phyloP scores from a whole-genome alignment of 768 basidiomycete genomes.

The Boletus bicolor region DNA sequence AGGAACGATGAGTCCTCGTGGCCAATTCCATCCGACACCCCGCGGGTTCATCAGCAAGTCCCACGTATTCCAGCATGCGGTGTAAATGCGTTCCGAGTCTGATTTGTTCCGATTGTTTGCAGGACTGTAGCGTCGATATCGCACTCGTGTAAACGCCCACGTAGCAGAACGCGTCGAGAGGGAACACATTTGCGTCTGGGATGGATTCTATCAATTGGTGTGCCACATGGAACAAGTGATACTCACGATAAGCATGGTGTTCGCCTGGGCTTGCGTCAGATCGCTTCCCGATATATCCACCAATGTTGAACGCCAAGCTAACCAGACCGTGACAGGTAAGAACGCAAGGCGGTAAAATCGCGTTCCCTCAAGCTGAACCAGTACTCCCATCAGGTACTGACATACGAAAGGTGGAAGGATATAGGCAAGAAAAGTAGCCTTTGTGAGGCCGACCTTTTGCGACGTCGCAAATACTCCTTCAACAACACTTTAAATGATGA shows the following conservation, averaged over 20 bases:
- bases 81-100: constrained; percentile 1
- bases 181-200: constrained; percentile 15
- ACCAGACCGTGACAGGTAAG: constrained; percentile 45
- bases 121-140: constrained; percentile 12
- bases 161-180: constrained; percentile 13
- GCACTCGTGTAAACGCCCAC: constrained; percentile 21
- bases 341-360: constrained; percentile 43
- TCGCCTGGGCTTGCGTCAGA: constrained; percentile 8
- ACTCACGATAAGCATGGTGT: constrained; percentile 23
- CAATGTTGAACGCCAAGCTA: constrained; percentile 38
- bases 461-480: constrained; percentile 6
- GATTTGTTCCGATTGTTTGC: not conserved
- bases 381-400: constrained; percentile 52
- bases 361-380: constrained; percentile 48
- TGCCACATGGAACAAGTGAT: not conserved
- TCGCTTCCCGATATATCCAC: constrained; percentile 26
- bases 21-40: constrained; percentile 30
- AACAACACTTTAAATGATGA: not conserved
- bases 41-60: constrained; percentile 25
- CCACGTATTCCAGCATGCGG: constrained; percentile 27
- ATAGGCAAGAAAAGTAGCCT: constrained; percentile 30
- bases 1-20: constrained; percentile 17
- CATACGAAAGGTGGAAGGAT: constrained; percentile 43
- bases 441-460: constrained; percentile 6
- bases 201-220: not conserved